Conservation (phyloP, 2,329 filamentous ascomycete species). For the Coccinonectria pachysandricola region DNA sequence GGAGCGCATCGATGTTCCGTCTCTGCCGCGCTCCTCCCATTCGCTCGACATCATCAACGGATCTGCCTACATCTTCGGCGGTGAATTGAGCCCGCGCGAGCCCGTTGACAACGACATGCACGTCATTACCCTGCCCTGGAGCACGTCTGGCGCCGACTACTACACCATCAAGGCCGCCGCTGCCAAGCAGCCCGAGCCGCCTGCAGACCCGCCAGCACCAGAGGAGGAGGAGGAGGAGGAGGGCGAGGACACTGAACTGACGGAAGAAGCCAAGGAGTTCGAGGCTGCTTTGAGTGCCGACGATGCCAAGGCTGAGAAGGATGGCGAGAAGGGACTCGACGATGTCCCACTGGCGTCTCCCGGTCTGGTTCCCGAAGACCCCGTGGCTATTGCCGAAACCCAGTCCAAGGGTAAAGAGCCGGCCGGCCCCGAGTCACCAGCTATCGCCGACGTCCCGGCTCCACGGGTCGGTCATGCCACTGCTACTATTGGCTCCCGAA, state of each 20-base stretch:
- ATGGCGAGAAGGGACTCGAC: conserved; percentile 26
- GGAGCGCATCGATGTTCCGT: conserved; percentile 44
- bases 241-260: conserved; percentile 1
- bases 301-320: conserved; percentile 7
- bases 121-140: conserved; percentile 49
- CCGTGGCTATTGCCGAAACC: conserved; percentile 9
- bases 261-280: conserved; percentile 2
- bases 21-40: conserved; percentile 65
- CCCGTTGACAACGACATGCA: conserved; percentile 67
- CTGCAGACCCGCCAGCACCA: conserved; percentile 6
- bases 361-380: neutral
- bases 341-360: conserved; percentile 30
- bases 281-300: conserved; percentile 17
- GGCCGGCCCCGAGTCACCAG: conserved; percentile 16
- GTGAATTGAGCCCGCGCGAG: conserved; percentile 55
- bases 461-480: conserved; percentile 66
- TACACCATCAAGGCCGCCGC: conserved; percentile 42
- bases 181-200: conserved; percentile 20
- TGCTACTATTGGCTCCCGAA: conserved; percentile 54
- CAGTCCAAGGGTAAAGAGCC: conserved; percentile 32
- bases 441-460: conserved; percentile 42
- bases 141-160: conserved; percentile 48
- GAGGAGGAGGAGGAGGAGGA: conserved; percentile 4
- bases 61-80: conserved; percentile 62
- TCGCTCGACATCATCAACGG: conserved; percentile 49